Evolutionary conservation across 2,329 filamentous ascomycete genomes (phyloP), one percentile per base, ranked within the genome.

Genomic region (Aspergillus chevalieri): DNA sequence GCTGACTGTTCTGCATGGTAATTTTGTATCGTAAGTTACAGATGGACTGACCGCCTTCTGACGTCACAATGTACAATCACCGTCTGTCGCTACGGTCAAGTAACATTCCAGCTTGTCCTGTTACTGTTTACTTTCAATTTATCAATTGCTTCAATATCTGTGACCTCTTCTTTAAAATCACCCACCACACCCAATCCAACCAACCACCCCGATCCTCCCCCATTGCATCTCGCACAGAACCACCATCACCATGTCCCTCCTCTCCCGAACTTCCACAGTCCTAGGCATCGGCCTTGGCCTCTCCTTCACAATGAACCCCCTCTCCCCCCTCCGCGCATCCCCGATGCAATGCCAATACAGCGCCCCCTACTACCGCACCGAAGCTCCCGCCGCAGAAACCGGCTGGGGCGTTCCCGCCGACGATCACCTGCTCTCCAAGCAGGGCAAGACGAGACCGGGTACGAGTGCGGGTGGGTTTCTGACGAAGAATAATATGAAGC

Each of bases 341-440:
- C 64, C 66, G 9, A 59, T 72, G 33, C 68, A 64, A 61, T 71
- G 67, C 53, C 63, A 72, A 52, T 73, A 67, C 53, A 52, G 47
- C 12, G 56, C 65, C 12, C 63, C 63, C 1, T 57, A 57, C 48
- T 55, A 53, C 49, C 53, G 49, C 14, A 42, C 53, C 45, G 60
- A 56, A 1, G 52, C 57, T 19, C 48, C 46, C 2, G 50, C 54
- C 15, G 47, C 55, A 1, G 62, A 64, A 3, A 47, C 60, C 2
- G 51, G 52, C 41, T 69, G 65, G 65, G 50, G 63, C 5, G 43
- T 67, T 1, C 42, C 57, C 21, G 15, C 54, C 9, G 55, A 62
- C 2, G 60, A 65, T 30, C 51, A 60, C 7, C 6, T 50, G 8
- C 33, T 57, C 9, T 53, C 53, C 46, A 65, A 67, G 52, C 60